Conservation (phyloP, 345 rosid species). For the Heritiera fomes region DNA sequence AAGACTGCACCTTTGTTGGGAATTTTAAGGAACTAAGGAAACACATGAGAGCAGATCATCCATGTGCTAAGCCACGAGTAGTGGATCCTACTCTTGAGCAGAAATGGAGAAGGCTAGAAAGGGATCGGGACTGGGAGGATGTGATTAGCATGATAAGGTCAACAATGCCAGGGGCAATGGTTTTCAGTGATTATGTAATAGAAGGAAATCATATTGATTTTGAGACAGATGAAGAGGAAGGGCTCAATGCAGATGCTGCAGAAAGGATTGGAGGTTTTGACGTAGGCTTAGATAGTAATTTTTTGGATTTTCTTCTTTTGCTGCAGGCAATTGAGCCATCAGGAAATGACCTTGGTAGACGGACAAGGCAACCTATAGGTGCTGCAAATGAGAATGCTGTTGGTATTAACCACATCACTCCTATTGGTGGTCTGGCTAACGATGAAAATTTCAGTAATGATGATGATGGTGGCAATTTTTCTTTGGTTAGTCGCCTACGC, state of each 20-base stretch:
- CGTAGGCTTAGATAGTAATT: slow-evolving; percentile 55
- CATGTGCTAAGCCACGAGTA: slow-evolving; percentile 71
- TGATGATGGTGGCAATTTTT: slow-evolving; percentile 39
- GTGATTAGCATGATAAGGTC: slow-evolving; percentile 82
- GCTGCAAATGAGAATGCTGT: slow-evolving; percentile 37
- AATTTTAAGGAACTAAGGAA: slow-evolving; percentile 86
- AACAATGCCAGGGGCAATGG: slow-evolving; percentile 85
- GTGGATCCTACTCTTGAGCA: slow-evolving; percentile 78
- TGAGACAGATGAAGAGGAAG: slow-evolving; percentile 49
- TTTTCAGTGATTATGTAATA: slow-evolving; percentile 79
- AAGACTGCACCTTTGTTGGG: slow-evolving; percentile 70
- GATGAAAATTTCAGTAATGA: slow-evolving; percentile 37
- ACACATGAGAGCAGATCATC: slow-evolving; percentile 83
- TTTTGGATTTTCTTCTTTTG: slow-evolving; percentile 66
- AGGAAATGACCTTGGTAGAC: slow-evolving; percentile 51
- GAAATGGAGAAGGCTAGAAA: slow-evolving; percentile 82
- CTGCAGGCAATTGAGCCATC: slow-evolving; percentile 75
- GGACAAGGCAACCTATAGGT: slow-evolving; percentile 39
- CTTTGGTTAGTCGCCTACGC: slow-evolving; percentile 65
- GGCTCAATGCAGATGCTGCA: slow-evolving; percentile 34
- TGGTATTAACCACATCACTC: slow-evolving; percentile 28
- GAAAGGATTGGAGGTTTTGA: slow-evolving; percentile 45
- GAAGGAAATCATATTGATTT: slow-evolving; percentile 59
- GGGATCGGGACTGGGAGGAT: slow-evolving; percentile 68
- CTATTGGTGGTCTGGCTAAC: slow-evolving; percentile 21